Conservation (phyloP, 2,329 filamentous ascomycete genomes). For the Biscogniauxia marginata region DNA sequence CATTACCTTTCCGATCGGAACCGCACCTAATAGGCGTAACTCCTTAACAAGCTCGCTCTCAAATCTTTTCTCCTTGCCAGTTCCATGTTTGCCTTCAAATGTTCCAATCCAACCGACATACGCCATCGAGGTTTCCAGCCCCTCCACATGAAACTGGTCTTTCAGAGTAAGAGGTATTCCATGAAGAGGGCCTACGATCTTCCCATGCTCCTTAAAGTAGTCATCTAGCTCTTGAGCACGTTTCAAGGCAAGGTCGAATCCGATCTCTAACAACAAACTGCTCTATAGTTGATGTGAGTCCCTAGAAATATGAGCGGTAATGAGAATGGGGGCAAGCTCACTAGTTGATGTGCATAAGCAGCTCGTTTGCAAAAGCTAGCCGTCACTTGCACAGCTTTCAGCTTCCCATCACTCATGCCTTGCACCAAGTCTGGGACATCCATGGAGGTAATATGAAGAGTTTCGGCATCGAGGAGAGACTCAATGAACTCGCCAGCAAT, state of each 20-base stretch:
- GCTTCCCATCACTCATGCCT: background rate
- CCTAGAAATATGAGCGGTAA: background rate
- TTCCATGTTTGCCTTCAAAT: background rate
- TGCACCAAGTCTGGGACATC: background rate
- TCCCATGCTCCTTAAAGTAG: background rate
- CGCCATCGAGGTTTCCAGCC: conserved; percentile 24
- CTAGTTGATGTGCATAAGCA: conserved; percentile 1
- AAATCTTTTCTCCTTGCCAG: background rate
- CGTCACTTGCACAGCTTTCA: background rate
- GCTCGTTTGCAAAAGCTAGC: conserved; percentile 1
- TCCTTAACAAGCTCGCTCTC: conserved; percentile 25
- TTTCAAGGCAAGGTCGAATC: background rate
- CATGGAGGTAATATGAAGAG: conserved; percentile 1
- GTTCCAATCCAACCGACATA: conserved; percentile 31
- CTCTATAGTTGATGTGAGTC: background rate
- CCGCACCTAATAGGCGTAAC: background rate
- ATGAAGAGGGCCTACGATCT: conserved; percentile 41
- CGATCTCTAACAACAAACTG: background rate
- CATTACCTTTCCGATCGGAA: background rate
- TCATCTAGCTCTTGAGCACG: background rate
- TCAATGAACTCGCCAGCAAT: conserved; percentile 4
- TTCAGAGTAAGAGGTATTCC: conserved; percentile 27
- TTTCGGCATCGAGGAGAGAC: background rate
- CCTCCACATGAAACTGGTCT: conserved; percentile 26
- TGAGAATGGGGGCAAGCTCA: background rate